These are phyloP conservation scores for Podaxis sp. DNA, from an alignment of 768 basidiomycete species.

Conservation along the genomic window DNA sequence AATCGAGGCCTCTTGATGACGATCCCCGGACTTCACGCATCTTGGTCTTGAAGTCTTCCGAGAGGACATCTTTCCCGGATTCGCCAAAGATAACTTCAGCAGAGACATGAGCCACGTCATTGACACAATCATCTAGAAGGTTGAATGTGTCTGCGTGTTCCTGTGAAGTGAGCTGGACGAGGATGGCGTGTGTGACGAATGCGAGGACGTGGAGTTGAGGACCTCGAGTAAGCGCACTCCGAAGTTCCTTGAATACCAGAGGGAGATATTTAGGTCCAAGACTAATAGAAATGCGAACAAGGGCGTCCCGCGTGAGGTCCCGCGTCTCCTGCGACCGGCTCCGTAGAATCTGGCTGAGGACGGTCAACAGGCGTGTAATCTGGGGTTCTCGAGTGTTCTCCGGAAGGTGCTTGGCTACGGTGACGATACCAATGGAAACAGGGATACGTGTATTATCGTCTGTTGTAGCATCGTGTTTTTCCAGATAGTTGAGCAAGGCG, in stretches of 20 bases:
- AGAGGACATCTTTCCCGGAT: constrained; percentile 83
- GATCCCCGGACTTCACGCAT: constrained; percentile 89
- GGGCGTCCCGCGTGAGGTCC: constrained; percentile 79
- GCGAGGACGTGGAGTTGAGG: constrained; percentile 95
- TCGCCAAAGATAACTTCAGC: constrained; percentile 93
- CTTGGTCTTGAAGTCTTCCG: constrained; percentile 92
- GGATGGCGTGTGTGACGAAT: constrained; percentile 74
- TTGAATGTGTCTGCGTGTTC: constrained; percentile 54
- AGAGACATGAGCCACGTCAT: constrained; percentile 76
- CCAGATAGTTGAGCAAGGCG: constrained; percentile 72
- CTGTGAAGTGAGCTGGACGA: constrained; percentile 71
- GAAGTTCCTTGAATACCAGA: constrained; percentile 72
- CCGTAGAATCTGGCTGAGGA: constrained; percentile 86
- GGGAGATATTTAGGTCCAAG: constrained; percentile 77
- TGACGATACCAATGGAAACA: constrained; percentile 81
- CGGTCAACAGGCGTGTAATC: constrained; percentile 73
- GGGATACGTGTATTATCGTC: constrained; percentile 90
- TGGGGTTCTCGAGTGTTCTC: constrained; percentile 59
- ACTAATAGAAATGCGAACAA: constrained; percentile 73
- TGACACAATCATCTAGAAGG: constrained; percentile 72
- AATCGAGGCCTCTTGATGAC: constrained; percentile 80
- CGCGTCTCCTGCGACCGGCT: constrained; percentile 92
- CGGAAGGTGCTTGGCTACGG: constrained; percentile 82
- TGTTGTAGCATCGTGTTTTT: constrained; percentile 72
- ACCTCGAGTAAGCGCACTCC: constrained; percentile 82